Evolutionary conservation across 106 monocot genomes (phyloP).

Genomic region (Xerophyta viscosa): DNA sequence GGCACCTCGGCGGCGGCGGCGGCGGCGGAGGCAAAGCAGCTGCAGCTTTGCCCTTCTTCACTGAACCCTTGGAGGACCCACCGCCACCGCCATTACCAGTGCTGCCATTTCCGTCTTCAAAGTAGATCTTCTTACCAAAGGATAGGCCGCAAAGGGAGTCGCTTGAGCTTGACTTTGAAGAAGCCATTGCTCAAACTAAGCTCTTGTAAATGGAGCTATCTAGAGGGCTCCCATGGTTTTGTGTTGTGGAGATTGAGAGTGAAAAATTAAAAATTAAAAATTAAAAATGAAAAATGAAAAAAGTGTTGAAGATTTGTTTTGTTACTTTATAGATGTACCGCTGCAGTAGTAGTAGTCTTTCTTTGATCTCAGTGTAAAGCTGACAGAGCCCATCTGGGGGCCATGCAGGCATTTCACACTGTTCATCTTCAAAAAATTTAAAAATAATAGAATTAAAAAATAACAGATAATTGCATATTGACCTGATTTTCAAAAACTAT

Average conservation of each 20-base stretch:
- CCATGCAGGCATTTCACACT: too few relatives aligned
- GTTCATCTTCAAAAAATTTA: too few relatives aligned
- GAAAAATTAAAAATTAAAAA: too few relatives aligned
- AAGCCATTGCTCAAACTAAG: slow-evolving; percentile 14
- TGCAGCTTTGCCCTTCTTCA: slow-evolving; percentile 32
- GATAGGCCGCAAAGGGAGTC: slow-evolving; percentile 54
- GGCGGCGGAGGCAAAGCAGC: too few relatives aligned
- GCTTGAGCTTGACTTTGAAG: slow-evolving; percentile 8
- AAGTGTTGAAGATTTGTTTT: not conserved
- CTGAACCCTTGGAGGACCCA: not conserved
- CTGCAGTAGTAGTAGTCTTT: too few relatives aligned
- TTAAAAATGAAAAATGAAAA: not conserved
- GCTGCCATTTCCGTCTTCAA: slow-evolving; percentile 34
- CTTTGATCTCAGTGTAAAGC: too few relatives aligned
- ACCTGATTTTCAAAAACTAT: too few relatives aligned
- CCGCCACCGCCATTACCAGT: not conserved
- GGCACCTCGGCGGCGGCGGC: slow-evolving; percentile 39
- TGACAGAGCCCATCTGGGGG: too few relatives aligned
- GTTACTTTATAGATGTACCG: not conserved
- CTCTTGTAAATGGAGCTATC: not conserved
- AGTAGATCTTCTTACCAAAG: slow-evolving; percentile 80
- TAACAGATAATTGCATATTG: too few relatives aligned
- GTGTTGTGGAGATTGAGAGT: too few relatives aligned
- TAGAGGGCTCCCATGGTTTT: too few relatives aligned
- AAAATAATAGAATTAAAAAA: too few relatives aligned